Conservation (phyloP, 78 protist genomes). For the Dictyostelium purpureum region DNA sequence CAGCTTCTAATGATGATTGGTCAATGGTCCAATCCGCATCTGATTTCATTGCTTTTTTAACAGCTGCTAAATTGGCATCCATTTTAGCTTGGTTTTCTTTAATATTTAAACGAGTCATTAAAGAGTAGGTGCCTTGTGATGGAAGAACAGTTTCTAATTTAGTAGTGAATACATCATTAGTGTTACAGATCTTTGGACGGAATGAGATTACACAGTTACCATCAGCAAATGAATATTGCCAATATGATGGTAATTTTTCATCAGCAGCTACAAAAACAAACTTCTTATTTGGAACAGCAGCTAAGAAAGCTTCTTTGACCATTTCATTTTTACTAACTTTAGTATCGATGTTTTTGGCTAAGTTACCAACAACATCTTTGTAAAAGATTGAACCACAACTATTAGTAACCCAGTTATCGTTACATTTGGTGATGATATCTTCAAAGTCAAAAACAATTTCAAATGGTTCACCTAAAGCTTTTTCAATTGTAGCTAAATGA, state of each 20-base stretch:
- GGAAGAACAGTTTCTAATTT: slow-evolving; percentile 11
- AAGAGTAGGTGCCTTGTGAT: background rate
- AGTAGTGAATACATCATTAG: background rate
- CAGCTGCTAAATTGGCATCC: background rate
- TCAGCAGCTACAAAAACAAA: background rate
- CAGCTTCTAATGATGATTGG: background rate
- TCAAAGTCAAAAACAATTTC: slow-evolving; percentile 55
- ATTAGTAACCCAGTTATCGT: background rate
- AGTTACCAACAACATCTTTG: slow-evolving; percentile 10
- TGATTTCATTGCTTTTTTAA: background rate
- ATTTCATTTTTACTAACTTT: slow-evolving; percentile 6
- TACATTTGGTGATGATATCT: background rate
- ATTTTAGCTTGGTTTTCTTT: background rate
- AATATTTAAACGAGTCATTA: background rate
- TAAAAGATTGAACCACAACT: slow-evolving; percentile 37
- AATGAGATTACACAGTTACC: slow-evolving; percentile 10
- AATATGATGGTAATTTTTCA: background rate
- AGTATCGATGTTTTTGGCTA: too few relatives aligned
- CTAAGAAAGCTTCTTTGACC: slow-evolving; percentile 60
- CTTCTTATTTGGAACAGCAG: slow-evolving; percentile 32
- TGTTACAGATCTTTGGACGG: slow-evolving; percentile 2
- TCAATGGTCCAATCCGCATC: background rate
- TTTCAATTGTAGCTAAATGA: slow-evolving; percentile 11
- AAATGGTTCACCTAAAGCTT: slow-evolving; percentile 32
- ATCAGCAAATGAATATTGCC: background rate